Percentiles rank a stretch among this genome's conserved stretches.
Evolutionary conservation across 225 moss, liverwort and hornwort species (phyloP).

Genomic region (Marchantia polymorpha): DNA sequence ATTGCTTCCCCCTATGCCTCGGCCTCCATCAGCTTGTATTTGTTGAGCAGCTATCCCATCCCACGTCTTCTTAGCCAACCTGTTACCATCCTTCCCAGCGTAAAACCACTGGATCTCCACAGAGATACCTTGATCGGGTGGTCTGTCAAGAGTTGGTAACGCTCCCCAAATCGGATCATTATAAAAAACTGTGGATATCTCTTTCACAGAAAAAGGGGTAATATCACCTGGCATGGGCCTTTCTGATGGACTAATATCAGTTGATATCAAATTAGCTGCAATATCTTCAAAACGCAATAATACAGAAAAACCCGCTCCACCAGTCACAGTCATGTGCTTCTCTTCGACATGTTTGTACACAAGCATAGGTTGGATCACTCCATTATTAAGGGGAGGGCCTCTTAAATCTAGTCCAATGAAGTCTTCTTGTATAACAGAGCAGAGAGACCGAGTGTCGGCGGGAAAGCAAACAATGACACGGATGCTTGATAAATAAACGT

Average conservation of each 20-base stretch:
- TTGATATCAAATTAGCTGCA: slow-evolving; percentile 20
- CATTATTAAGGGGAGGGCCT: slow-evolving; percentile 27
- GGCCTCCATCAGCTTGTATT: slow-evolving; percentile 83
- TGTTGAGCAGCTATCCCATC: slow-evolving; percentile 78
- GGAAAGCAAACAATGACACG: slow-evolving; percentile 64
- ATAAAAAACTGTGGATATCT: slow-evolving; percentile 35
- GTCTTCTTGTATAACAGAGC: slow-evolving; percentile 28
- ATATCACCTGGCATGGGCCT: neutral
- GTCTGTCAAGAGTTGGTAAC: slow-evolving; percentile 29
- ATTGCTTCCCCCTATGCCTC: slow-evolving; percentile 83
- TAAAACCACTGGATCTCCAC: slow-evolving; percentile 72
- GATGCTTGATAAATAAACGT: slow-evolving; percentile 55
- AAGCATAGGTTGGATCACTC: slow-evolving; percentile 33
- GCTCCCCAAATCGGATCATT: slow-evolving; percentile 28
- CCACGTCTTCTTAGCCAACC: slow-evolving; percentile 87
- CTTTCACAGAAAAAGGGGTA: slow-evolving; percentile 38
- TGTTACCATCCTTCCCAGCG: slow-evolving; percentile 52
- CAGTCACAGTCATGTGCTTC: slow-evolving; percentile 9
- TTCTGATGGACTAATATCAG: neutral
- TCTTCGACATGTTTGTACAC: slow-evolving; percentile 30
- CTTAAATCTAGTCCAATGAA: slow-evolving; percentile 41
- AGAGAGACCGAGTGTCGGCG: slow-evolving; percentile 15
- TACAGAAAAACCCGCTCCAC: slow-evolving; percentile 19
- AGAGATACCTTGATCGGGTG: slow-evolving; percentile 51
- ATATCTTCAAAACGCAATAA: slow-evolving; percentile 28